Percentiles rank a stretch among this genome's conserved stretches.
Evolutionary conservation across 2,329 filamentous ascomycete species (phyloP).

Genomic region (Aureobasidium uvarum): DNA sequence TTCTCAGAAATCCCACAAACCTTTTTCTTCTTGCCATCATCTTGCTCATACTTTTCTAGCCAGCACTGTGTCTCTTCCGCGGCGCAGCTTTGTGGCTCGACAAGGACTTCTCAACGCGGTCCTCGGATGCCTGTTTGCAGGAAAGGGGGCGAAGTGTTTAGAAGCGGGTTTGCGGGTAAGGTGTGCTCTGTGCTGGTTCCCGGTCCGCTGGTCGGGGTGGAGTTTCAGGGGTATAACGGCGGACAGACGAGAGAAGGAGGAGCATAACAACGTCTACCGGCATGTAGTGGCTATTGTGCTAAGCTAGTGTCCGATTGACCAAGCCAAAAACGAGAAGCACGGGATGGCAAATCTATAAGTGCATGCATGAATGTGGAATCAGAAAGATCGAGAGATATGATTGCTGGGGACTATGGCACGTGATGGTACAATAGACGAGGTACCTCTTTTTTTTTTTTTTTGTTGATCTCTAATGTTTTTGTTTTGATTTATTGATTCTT

Average conservation of each 20-base stretch:
- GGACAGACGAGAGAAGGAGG: background rate
- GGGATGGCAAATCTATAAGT: background rate
- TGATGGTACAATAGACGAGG: background rate
- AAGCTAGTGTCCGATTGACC: background rate
- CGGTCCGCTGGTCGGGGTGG: background rate
- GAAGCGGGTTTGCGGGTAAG: slow-evolving; percentile 2
- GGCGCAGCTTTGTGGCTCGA: background rate
- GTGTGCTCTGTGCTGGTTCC: background rate
- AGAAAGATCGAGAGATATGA: background rate
- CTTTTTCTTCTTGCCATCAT: background rate
- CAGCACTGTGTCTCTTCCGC: background rate
- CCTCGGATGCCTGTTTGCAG: background rate
- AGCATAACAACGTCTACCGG: background rate
- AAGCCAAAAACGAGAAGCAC: background rate
- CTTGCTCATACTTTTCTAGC: background rate
- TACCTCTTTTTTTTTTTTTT: background rate
- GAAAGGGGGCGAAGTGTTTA: background rate
- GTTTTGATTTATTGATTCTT: background rate
- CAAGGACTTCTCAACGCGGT: background rate
- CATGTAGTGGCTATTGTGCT: background rate
- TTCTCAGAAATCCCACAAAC: background rate
- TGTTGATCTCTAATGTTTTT: background rate
- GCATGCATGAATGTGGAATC: background rate
- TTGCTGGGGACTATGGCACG: background rate
- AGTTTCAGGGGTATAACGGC: slow-evolving; percentile 3